Conservation (phyloP, 768 basidiomycete genomes). For the Amanita molliuscula region DNA sequence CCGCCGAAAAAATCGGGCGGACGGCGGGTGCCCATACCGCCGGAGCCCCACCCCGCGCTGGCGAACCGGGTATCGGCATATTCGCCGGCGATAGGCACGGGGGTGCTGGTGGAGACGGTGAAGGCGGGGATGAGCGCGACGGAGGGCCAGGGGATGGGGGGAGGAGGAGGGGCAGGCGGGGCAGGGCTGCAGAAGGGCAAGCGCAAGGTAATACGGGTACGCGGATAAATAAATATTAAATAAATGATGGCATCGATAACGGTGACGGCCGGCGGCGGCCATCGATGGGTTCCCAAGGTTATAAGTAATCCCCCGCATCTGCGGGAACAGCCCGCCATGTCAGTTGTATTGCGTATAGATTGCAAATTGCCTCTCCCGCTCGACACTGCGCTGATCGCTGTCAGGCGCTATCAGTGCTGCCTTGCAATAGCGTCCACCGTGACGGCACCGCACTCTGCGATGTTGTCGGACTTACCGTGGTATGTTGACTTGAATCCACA, state of each 20-base stretch:
- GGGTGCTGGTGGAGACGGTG: slow-evolving; percentile 72
- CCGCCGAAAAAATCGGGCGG: slow-evolving; percentile 21
- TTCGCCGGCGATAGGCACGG: slow-evolving; percentile 67
- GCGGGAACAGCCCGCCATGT: not conserved
- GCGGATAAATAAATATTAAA: slow-evolving; percentile 27
- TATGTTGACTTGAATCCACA: too few relatives aligned
- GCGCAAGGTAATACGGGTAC: slow-evolving; percentile 69
- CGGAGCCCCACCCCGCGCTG: slow-evolving; percentile 65
- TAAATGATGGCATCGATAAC: slow-evolving; percentile 8
- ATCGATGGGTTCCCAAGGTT: not conserved
- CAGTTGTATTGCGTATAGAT: not conserved
- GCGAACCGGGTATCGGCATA: slow-evolving; percentile 70
- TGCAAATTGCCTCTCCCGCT: not conserved
- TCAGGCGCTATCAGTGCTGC: not conserved
- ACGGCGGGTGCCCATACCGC: slow-evolving; percentile 58
- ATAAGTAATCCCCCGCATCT: not conserved
- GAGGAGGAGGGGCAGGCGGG: slow-evolving; percentile 25
- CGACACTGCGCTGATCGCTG: not conserved
- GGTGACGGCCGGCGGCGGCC: not conserved
- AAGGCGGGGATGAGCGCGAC: slow-evolving; percentile 80
- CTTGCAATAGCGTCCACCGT: too few relatives aligned
- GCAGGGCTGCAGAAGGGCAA: slow-evolving; percentile 51
- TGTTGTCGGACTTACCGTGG: not conserved
- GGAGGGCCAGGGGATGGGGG: slow-evolving; percentile 20
- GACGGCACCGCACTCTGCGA: too few relatives aligned